Base-by-base conservation (phyloP, 768 basidiomycete species). In the Rhizopogon rudus region DNA sequence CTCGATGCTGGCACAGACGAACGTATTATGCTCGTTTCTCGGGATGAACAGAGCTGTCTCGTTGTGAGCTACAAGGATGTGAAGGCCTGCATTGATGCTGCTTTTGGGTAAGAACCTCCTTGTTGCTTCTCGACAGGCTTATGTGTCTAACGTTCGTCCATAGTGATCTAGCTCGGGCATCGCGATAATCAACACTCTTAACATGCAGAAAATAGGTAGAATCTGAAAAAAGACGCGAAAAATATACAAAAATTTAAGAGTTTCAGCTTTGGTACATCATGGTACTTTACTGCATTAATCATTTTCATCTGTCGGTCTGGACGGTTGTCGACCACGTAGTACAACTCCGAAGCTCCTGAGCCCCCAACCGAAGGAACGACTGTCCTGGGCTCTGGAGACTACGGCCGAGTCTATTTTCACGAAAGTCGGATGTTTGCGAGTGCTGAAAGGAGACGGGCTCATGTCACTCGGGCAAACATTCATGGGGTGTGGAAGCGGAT, bases 1-100 rank as follows among this genome's bases (percentile, higher is more conserved):
- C 82, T 98, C 50, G 97, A 99, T 67, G 87, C 87, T 7, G 96
- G 95, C 6, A 82, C 88, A 13, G 96, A 98, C 43, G 97, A 99
- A 68, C 87, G 86, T 58, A 78, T 99, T 60, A 96, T 98, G 94
- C 81, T 99, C 25, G 84, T 97, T 28, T 86, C 93, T 6, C 79
- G 96, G 44, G 96, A 99, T 67, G 97, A 98, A 67, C 95, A 96
- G 74, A 94, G 88, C 64, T 97, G 94, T 67, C 79, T 98, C 14
- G 91, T 96, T 8, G 93, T 97, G 40, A 91, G 84, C 66, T 97
- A 94, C 73, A 89, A 88, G 68, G 94, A 97, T 52, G 80, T 98
- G 73, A 95, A 91, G 72, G 67, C 80, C 3, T 95, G 91, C 67
- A 78, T 96, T 40, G 87, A 93, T 50, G 79, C 83, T 3, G 88